Evolutionary conservation across 345 rosid genomes (phyloP).

Genomic region (Theobroma cacao): DNA sequence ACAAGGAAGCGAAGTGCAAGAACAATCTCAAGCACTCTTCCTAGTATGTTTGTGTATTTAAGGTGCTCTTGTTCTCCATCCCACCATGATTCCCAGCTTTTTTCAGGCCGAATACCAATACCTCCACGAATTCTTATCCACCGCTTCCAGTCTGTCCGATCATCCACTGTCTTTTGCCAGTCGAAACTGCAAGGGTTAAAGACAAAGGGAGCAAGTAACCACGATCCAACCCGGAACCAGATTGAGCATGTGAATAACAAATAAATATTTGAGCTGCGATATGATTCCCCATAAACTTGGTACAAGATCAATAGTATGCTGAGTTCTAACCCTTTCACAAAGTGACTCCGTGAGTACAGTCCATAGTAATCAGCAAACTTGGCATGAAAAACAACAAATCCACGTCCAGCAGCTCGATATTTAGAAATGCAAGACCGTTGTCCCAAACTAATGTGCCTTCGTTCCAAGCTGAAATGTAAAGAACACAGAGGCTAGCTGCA

Average conservation of each 20-base stretch:
- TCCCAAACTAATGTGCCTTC: conserved; percentile 39
- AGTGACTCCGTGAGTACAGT: conserved; percentile 21
- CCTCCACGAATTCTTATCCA: conserved; percentile 17
- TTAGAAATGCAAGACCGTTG: conserved; percentile 27
- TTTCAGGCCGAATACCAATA: conserved; percentile 13
- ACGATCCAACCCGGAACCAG: conserved; percentile 16
- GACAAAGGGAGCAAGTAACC: conserved; percentile 16
- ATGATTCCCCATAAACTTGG: conserved; percentile 8
- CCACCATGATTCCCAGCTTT: conserved; percentile 23
- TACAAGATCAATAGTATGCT: conserved; percentile 8
- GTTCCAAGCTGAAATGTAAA: conserved; percentile 50
- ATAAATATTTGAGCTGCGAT: neutral
- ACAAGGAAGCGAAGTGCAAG: conserved; percentile 16
- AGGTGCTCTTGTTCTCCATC: conserved; percentile 16
- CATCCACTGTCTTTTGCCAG: conserved; percentile 20
- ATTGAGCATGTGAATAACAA: conserved; percentile 4
- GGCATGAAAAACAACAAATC: conserved; percentile 21
- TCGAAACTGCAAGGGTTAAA: conserved; percentile 18
- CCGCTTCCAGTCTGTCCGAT: conserved; percentile 12
- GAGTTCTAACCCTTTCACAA: conserved; percentile 19
- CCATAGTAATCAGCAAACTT: conserved; percentile 22
- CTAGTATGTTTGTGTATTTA: neutral
- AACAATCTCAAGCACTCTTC: conserved; percentile 9
- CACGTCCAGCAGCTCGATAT: conserved; percentile 18
- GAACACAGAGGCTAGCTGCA: conserved; percentile 43